Evolutionary conservation across 495 filamentous ascomycete genomes (phyloP).

Genomic region (Daldinia loculata): DNA sequence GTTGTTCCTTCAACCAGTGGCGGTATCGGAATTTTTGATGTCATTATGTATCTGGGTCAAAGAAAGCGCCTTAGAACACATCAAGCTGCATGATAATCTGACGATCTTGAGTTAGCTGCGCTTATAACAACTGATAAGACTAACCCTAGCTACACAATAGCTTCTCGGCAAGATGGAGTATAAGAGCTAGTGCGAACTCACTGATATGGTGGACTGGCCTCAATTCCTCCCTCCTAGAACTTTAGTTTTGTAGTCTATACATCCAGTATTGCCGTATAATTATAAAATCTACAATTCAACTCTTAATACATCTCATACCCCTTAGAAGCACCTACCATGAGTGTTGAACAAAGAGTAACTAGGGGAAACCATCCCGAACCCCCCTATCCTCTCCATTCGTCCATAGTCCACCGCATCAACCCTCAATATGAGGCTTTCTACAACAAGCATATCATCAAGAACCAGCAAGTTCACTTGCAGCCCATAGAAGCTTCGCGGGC

Average conservation of each 20-base stretch:
- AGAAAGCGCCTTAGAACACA: slow-evolving; percentile 7
- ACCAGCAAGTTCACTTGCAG: slow-evolving; percentile 55
- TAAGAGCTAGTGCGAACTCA: slow-evolving; percentile 1
- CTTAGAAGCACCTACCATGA: slow-evolving; percentile 14
- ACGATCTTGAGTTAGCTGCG: slow-evolving; percentile 10
- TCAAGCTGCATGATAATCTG: slow-evolving; percentile 29
- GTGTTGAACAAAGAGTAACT: slow-evolving; percentile 24
- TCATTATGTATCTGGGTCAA: slow-evolving; percentile 23
- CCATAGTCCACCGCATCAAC: slow-evolving; percentile 57
- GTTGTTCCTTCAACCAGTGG: slow-evolving; percentile 9
- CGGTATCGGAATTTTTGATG: slow-evolving; percentile 33
- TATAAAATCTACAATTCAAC: not conserved
- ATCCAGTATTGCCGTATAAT: not conserved
- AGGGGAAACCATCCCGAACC: slow-evolving; percentile 48
- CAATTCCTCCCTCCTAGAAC: not conserved
- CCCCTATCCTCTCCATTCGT: slow-evolving; percentile 64
- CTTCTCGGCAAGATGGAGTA: not conserved
- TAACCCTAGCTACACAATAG: not conserved
- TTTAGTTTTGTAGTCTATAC: not conserved
- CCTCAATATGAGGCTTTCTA: slow-evolving; percentile 65
- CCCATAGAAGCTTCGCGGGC: slow-evolving; percentile 62
- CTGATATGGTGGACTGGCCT: not conserved
- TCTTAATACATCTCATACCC: not conserved
- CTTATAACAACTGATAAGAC: slow-evolving; percentile 14
- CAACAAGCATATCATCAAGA: slow-evolving; percentile 61